A percentile compares a stretch with the other conserved stretches of the same genome.
phyloP scores from a whole-genome alignment of 106 monocot species.

The Ottelia alismoides region DNA sequence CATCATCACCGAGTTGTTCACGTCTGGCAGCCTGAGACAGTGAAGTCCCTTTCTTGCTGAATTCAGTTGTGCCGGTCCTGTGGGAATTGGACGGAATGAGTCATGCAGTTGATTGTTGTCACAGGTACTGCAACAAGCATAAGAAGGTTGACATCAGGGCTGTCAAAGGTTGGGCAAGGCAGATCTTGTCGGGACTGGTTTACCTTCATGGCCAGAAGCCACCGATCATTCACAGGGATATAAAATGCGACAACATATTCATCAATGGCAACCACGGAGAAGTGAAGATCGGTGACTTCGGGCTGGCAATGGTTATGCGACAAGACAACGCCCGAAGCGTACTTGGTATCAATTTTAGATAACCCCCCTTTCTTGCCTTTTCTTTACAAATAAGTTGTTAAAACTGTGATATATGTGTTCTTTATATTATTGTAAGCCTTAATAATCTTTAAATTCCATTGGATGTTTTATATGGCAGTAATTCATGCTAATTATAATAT shows the following conservation, averaged over 20 bases:
- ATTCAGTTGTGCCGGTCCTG: conserved; percentile 1
- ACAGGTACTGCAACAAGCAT: conserved; percentile 60
- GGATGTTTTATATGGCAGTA: no score
- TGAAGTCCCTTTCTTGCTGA: conserved; percentile 10
- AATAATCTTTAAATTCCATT: no score
- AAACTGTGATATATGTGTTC: no score
- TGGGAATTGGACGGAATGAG: background rate
- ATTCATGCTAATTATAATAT: no score
- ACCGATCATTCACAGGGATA: conserved; percentile 61
- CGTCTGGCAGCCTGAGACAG: conserved; percentile 67
- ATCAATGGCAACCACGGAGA: conserved; percentile 73
- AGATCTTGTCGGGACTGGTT: conserved; percentile 47
- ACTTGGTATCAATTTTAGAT: no score
- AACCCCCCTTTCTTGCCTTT: no score
- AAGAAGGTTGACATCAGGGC: conserved; percentile 67
- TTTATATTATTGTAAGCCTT: no score
- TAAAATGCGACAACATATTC: conserved; percentile 82
- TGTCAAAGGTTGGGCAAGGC: conserved; percentile 62
- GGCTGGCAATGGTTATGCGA: conserved; percentile 52
- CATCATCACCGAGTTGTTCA: conserved; percentile 72
- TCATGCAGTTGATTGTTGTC: background rate
- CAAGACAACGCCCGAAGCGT: conserved; percentile 31
- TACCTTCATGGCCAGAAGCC: conserved; percentile 59
- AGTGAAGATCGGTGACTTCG: conserved; percentile 74
- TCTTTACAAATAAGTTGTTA: no score